These are phyloP conservation scores for Suillus hirtellus DNA, from an alignment of 768 basidiomycete species.

Conservation along the genomic window DNA sequence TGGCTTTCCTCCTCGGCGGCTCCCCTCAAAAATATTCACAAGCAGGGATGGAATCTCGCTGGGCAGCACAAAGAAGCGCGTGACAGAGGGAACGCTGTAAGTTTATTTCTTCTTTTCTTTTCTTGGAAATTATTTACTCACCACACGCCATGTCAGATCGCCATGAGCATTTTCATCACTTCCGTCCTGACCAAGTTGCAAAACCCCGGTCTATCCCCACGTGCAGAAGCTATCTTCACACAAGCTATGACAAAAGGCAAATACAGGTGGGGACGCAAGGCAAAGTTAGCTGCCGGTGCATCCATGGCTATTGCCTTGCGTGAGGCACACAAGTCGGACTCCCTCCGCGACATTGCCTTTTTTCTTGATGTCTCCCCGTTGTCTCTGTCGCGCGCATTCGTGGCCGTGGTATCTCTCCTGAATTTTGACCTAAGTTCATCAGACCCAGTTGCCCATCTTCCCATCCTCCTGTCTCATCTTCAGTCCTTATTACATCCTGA, in stretches of 20 bases:
- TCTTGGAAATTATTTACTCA: slow-evolving; percentile 18
- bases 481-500: slow-evolving; percentile 37
- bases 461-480: slow-evolving; percentile 55
- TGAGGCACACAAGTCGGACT: slow-evolving; percentile 67
- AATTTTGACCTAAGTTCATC: slow-evolving; percentile 51
- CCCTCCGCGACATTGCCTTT: slow-evolving; percentile 67
- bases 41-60: slow-evolving; percentile 59
- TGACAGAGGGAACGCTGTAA: slow-evolving; percentile 63
- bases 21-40: slow-evolving; percentile 49
- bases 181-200: slow-evolving; percentile 60
- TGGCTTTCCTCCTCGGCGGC: slow-evolving; percentile 32
- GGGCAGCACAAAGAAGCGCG: slow-evolving; percentile 68
- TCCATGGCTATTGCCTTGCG: slow-evolving; percentile 71
- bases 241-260: slow-evolving; percentile 58
- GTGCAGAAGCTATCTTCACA: slow-evolving; percentile 68
- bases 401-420: slow-evolving; percentile 51
- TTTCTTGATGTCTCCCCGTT: slow-evolving; percentile 54
- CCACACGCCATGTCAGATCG: slow-evolving; percentile 41
- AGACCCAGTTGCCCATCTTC: slow-evolving; percentile 63
- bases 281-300: slow-evolving; percentile 68
- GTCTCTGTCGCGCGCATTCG: slow-evolving; percentile 56
- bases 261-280: slow-evolving; percentile 75
- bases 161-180: slow-evolving; percentile 63
- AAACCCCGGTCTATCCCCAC: slow-evolving; percentile 59
- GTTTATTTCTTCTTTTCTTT: slow-evolving; percentile 23